Evolutionary conservation across 1,284 basidiomycete species (phyloP).

Genomic region (Pseudozyma hubeiensis): DNA sequence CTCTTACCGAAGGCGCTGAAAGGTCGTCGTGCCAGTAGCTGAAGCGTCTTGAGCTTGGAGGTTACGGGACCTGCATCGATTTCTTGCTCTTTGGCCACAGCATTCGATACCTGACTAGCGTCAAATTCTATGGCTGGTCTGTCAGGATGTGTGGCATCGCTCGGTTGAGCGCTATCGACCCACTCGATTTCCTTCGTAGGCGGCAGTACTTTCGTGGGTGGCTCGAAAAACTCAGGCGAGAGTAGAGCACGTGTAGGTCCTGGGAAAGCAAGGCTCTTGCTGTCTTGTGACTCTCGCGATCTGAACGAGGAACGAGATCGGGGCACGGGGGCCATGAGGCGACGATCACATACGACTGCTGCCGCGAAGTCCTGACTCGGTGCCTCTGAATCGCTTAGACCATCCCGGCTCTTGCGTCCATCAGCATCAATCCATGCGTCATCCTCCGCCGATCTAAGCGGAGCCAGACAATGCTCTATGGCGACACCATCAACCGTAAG

Average conservation of each 20-base stretch:
- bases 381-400: neutral
- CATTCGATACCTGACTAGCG: neutral
- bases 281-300: neutral
- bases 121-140: no score
- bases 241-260: neutral
- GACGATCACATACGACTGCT: neutral
- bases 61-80: neutral
- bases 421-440: slow-evolving; percentile 22
- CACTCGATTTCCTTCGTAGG: neutral
- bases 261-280: neutral
- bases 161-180: neutral
- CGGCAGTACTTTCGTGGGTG: slow-evolving; percentile 1
- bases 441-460: neutral
- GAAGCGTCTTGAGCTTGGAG: slow-evolving; percentile 36
- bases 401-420: slow-evolving; percentile 15
- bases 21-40: slow-evolving; percentile 30
- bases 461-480: neutral
- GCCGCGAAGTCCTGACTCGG: neutral
- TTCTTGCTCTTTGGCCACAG: neutral
- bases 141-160: no score
- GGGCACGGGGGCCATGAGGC: neutral
- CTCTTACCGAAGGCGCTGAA: slow-evolving; percentile 37
- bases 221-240: slow-evolving; percentile 22
- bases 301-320: neutral
- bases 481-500: slow-evolving; percentile 16